A percentile compares a stretch with the other conserved stretches of the same genome.
Evolutionary conservation across 2,329 filamentous ascomycete genomes (phyloP).

Genomic region (Neofusicoccum cordaticola): DNA sequence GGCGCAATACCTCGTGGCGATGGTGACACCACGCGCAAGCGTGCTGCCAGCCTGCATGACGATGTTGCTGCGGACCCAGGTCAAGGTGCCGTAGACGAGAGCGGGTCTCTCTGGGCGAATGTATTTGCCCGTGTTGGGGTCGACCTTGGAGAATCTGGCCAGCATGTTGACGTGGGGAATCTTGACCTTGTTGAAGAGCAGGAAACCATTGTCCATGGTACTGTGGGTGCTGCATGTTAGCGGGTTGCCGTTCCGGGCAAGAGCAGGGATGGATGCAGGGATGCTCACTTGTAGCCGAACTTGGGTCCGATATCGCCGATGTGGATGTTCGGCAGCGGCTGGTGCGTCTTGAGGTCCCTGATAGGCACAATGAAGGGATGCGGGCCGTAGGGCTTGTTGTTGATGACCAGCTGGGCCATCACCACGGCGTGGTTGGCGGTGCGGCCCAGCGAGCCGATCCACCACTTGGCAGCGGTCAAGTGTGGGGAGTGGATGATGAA

Average conservation of each 20-base stretch:
- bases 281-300: slow-evolving; percentile 64
- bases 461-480: slow-evolving; percentile 78
- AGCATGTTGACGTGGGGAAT: slow-evolving; percentile 73
- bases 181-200: slow-evolving; percentile 74
- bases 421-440: slow-evolving; percentile 76
- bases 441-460: slow-evolving; percentile 75
- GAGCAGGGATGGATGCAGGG: slow-evolving; percentile 1
- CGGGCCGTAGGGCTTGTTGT: slow-evolving; percentile 67
- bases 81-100: slow-evolving; percentile 72
- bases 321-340: slow-evolving; percentile 66
- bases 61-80: slow-evolving; percentile 71
- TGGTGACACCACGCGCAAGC: slow-evolving; percentile 72
- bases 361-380: slow-evolving; percentile 78
- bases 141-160: slow-evolving; percentile 66
- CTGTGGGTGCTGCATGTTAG: slow-evolving; percentile 25
- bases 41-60: slow-evolving; percentile 70
- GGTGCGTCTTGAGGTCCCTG: slow-evolving; percentile 66
- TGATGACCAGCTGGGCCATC: slow-evolving; percentile 71
- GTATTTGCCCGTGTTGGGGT: slow-evolving; percentile 67
- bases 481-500: slow-evolving; percentile 72
- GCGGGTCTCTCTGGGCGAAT: slow-evolving; percentile 63
- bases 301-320: slow-evolving; percentile 81
- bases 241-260: neutral
- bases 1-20: slow-evolving; percentile 70
- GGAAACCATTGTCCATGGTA: slow-evolving; percentile 79